Conservation (phyloP, 1,284 basidiomycete genomes). For the Moesziomyces parantarcticus region DNA sequence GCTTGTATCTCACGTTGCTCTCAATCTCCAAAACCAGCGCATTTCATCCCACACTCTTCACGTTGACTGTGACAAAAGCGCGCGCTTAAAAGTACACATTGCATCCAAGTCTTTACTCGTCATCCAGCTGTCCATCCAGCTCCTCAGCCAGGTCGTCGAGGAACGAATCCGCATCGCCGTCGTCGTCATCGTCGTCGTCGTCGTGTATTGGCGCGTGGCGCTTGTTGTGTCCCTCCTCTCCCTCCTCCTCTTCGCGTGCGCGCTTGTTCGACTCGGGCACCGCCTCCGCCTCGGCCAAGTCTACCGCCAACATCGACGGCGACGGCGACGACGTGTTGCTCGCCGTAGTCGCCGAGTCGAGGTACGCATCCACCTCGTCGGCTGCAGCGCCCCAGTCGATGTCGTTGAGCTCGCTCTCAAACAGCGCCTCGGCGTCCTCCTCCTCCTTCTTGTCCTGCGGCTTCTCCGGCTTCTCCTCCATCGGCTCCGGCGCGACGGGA, state of each 20-base stretch:
- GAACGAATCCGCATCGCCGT: conserved; percentile 51
- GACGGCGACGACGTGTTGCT: conserved; percentile 40
- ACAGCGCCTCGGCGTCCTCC: conserved; percentile 23
- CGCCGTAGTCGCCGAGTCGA: conserved; percentile 69
- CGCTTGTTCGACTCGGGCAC: neutral
- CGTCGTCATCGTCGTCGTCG: conserved; percentile 21
- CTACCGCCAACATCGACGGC: conserved; percentile 26
- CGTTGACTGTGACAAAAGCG: no score
- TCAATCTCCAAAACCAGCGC: no score
- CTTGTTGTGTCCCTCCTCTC: conserved; percentile 10
- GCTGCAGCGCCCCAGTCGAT: conserved; percentile 79
- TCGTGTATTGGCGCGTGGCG: neutral
- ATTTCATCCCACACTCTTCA: no score
- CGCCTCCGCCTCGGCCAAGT: conserved; percentile 25
- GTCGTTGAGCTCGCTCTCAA: conserved; percentile 45
- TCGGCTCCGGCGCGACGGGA: neutral
- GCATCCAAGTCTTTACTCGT: conserved; percentile 13
- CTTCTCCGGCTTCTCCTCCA: neutral
- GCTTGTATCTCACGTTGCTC: no score
- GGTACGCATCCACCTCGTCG: conserved; percentile 84
- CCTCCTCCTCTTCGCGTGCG: conserved; percentile 44
- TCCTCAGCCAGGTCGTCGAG: conserved; percentile 60
- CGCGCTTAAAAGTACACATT: conserved; percentile 16
- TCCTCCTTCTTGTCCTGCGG: conserved; percentile 3
- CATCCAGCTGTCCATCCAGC: conserved; percentile 57